Percentiles rank a stretch among this genome's conserved stretches.
These are phyloP conservation scores for Hypoxylon rubiginosum DNA, from an alignment of 2,329 filamentous ascomycete species.

Conservation along the genomic window DNA sequence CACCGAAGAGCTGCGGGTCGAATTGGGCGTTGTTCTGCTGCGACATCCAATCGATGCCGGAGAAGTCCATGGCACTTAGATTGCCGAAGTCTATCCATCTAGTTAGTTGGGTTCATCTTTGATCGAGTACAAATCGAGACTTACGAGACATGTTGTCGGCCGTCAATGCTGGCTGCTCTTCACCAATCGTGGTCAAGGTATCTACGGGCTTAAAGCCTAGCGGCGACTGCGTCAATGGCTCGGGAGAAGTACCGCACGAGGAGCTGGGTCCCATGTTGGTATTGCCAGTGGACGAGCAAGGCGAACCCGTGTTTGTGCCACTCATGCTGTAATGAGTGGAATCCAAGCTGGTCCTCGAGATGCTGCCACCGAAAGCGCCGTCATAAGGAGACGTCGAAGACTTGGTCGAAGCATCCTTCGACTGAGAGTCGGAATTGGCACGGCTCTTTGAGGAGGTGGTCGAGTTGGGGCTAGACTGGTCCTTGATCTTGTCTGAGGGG, in stretches of 20 bases:
- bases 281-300: constrained; percentile 70
- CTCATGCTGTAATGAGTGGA: constrained; percentile 62
- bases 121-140: constrained; percentile 57
- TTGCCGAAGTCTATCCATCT: constrained; percentile 53
- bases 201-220: constrained; percentile 74
- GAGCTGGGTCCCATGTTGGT: constrained; percentile 71
- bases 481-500: constrained; percentile 52
- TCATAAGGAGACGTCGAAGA: constrained; percentile 63
- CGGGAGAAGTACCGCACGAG: constrained; percentile 82
- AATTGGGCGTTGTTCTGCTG: constrained; percentile 89
- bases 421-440: constrained; percentile 53
- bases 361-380: constrained; percentile 58
- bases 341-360: constrained; percentile 65
- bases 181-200: constrained; percentile 73
- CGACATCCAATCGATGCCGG: constrained; percentile 79
- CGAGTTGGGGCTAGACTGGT: constrained; percentile 50
- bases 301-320: constrained; percentile 72
- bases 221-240: constrained; percentile 80
- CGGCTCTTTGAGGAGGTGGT: constrained; percentile 54
- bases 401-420: constrained; percentile 67
- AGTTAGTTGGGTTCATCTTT: constrained; percentile 17
- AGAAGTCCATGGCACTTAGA: constrained; percentile 61
- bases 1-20: constrained; percentile 90
- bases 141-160: constrained; percentile 63
- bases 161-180: constrained; percentile 67